Evolutionary conservation across 164 flowering plant species (phyloP), one percentile per base, ranked within the genome.

Genomic region (Vitis amurensis): DNA sequence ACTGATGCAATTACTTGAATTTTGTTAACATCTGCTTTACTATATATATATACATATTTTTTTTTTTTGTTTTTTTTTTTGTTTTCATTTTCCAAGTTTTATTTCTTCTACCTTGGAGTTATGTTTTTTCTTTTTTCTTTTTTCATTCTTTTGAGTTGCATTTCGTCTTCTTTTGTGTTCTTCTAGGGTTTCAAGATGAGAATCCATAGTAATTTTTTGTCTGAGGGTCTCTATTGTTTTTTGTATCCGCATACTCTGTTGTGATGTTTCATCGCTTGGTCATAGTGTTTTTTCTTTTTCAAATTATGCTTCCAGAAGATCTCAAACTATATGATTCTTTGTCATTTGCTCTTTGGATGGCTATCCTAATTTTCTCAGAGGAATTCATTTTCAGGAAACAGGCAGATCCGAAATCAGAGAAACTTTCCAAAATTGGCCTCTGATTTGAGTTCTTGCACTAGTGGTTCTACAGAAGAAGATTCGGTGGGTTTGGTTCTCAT

Each of bases 401-500:
- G 55, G 67, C 83, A 69, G 68, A 52, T 64, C 50, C 79, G 67
- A 37, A 77, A 70, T n/a, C 78, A 69, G 60, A 82, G 71, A 64
- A 71, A 71, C 14, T 44, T 29, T 64, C 59, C 73, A 27, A 83
- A 78, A 55, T 61, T 70, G 70, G 69, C 76, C 44, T 73, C 86
- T 63, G 83, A 81, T 68, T 78, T 78, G 71, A 72, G 77, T 71
- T 83, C 85, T 59, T 68, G 72, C 66, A 68, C 70, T 67, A 75
- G 76, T 72, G 77, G 68, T 50, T 50, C 55, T 59, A 50, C 73
- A 53, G 77, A 72, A 17, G 84, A 81, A 65, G 80, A 81, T 75
- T 59, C 57, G 82, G 95, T 88, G 72, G 37, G 83, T 55, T 37
- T 10, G 9, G 8, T 31, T 65, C 30, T 59, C 73, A n/a, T 61